These are phyloP conservation scores for Alternaria solani DNA, from an alignment of 2,329 filamentous ascomycete genomes.

Conservation along the genomic window DNA sequence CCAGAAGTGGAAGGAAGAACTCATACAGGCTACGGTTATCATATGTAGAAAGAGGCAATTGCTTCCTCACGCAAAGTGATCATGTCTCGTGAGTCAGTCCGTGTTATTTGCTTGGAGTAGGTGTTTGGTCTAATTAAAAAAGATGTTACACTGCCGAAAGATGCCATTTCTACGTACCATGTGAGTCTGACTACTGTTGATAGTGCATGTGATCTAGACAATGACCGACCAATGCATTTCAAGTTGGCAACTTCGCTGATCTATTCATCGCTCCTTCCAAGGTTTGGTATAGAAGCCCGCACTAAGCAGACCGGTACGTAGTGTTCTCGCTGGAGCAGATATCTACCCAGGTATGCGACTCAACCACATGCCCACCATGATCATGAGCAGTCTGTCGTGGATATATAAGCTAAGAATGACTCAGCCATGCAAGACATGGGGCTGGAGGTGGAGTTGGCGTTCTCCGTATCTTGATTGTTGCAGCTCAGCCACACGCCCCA, in stretches of 20 bases:
- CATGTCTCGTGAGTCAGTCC: background rate
- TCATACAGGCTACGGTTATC: background rate
- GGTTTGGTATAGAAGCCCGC: background rate
- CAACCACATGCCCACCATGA: background rate
- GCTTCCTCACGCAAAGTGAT: background rate
- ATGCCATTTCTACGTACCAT: background rate
- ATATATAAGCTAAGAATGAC: background rate
- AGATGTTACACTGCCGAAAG: no score
- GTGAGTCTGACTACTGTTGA: background rate
- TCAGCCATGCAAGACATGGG: background rate
- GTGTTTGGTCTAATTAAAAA: background rate
- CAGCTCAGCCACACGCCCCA: conserved; percentile 17
- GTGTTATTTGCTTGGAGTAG: background rate
- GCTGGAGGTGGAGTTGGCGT: conserved; percentile 1
- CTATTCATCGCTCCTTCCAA: background rate
- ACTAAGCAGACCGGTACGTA: background rate
- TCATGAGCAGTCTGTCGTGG: background rate
- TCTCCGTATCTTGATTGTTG: conserved; percentile 4
- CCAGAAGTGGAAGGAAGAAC: background rate
- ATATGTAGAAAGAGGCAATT: background rate
- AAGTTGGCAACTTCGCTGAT: background rate
- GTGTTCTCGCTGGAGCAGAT: background rate
- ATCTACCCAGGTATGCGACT: background rate
- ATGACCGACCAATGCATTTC: no score
- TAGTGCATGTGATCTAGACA: background rate